Evolutionary conservation across 257 asterid genomes (phyloP).

Genomic region (Solanum rostratum): DNA sequence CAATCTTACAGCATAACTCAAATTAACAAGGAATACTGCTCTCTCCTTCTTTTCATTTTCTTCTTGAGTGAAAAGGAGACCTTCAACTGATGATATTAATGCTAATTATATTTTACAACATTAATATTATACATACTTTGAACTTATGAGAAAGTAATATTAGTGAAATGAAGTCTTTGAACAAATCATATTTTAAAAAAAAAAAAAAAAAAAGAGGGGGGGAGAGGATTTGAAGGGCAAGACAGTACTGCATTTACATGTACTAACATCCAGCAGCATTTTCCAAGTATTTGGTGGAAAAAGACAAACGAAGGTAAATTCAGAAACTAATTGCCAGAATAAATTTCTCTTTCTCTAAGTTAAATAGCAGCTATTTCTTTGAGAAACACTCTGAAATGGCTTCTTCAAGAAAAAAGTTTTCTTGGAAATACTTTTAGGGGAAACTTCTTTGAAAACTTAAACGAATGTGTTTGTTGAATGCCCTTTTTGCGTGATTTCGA

Average conservation of each 20-base stretch:
- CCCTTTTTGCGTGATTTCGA: not conserved
- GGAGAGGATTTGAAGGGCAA: not conserved
- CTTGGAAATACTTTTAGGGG: not conserved
- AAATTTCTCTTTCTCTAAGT: not conserved
- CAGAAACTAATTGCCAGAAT: not conserved
- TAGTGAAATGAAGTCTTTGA: not conserved
- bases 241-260: not conserved
- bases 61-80: not conserved
- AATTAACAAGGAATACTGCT: not conserved
- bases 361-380: not conserved
- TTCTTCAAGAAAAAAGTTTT: not conserved
- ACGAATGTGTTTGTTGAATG: not conserved
- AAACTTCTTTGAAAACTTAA: not conserved
- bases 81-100: not conserved
- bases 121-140: not conserved
- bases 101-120: not conserved
- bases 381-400: not conserved
- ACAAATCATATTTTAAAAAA: not conserved
- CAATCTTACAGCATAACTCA: not conserved
- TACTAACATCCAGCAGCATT: not conserved
- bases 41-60: not conserved
- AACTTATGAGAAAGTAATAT: not conserved
- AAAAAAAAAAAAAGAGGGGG: no score
- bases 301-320: not conserved
- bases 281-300: not conserved